Evolutionary conservation across 225 moss, liverwort and hornwort species (phyloP).

Genomic region (Pseudoscleropodium purum): DNA sequence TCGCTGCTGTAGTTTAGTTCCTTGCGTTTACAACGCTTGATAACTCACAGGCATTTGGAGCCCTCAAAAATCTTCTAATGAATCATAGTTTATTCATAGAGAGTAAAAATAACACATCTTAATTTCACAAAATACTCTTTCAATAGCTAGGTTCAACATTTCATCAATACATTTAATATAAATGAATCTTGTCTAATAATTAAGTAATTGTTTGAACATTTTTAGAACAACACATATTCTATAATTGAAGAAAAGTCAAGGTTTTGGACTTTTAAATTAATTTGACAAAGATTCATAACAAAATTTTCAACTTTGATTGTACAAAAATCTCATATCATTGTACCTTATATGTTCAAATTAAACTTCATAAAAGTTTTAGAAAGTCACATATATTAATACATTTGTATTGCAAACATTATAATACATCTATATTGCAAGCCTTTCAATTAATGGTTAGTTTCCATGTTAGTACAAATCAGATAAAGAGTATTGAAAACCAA

Average conservation of each 20-base stretch:
- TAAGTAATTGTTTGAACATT: not conserved
- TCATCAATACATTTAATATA: too few relatives aligned
- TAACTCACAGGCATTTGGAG: too few relatives aligned
- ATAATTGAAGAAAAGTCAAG: not conserved
- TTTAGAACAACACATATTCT: too few relatives aligned
- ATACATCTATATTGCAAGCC: not conserved
- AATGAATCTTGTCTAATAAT: too few relatives aligned
- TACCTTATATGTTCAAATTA: not conserved
- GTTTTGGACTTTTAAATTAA: not conserved
- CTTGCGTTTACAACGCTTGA: too few relatives aligned
- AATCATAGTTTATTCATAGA: not conserved
- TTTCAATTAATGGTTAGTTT: not conserved
- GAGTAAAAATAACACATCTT: too few relatives aligned
- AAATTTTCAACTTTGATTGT: not conserved
- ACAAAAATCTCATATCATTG: not conserved
- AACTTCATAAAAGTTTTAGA: not conserved
- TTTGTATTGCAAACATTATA: too few relatives aligned
- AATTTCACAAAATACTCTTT: too few relatives aligned
- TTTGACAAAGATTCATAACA: not conserved
- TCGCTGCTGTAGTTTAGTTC: too few relatives aligned
- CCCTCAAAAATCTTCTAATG: too few relatives aligned
- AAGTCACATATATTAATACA: not conserved
- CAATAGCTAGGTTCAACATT: too few relatives aligned
- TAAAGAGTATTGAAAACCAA: not conserved
- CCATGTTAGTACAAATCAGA: not conserved